Evolutionary conservation across 2,329 filamentous ascomycete genomes (phyloP).

Genomic region (Colletotrichum ledebouriae): DNA sequence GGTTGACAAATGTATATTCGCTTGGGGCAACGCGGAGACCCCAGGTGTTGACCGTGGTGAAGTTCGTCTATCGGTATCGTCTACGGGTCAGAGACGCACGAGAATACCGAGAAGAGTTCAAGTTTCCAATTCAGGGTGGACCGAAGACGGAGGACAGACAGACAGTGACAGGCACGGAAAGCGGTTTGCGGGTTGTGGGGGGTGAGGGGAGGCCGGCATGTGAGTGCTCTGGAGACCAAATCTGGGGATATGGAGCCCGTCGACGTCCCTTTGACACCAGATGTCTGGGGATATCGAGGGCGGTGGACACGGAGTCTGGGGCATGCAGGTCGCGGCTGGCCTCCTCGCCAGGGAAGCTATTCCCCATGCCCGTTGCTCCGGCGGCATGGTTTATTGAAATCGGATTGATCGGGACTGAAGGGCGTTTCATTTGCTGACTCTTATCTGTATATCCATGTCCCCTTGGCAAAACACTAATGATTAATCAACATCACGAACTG

Average conservation of each 20-base stretch:
- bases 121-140: constrained; percentile 27
- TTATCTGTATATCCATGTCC: neutral
- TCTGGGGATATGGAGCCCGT: constrained; percentile 37
- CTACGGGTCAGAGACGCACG: constrained; percentile 30
- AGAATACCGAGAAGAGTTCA: constrained; percentile 26
- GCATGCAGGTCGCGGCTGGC: constrained; percentile 9
- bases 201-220: constrained; percentile 40
- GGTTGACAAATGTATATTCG: constrained; percentile 1
- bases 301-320: constrained; percentile 24
- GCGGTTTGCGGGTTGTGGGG: constrained; percentile 46
- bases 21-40: neutral
- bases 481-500: constrained; percentile 20
- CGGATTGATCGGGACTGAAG: constrained; percentile 25
- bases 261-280: constrained; percentile 34
- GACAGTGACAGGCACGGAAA: constrained; percentile 16
- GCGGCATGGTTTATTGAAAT: constrained; percentile 7
- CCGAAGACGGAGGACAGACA: constrained; percentile 32
- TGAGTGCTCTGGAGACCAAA: constrained; percentile 10
- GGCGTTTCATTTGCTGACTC: constrained; percentile 15
- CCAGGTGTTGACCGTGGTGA: constrained; percentile 31
- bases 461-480: constrained; percentile 14
- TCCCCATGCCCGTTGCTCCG: constrained; percentile 13
- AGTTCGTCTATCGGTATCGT: constrained; percentile 19
- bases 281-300: constrained; percentile 23
- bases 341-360: constrained; percentile 10